Evolutionary conservation across 495 filamentous ascomycete genomes (phyloP), one percentile per base, ranked within the genome.

Genomic region (Monascus purpureus): DNA sequence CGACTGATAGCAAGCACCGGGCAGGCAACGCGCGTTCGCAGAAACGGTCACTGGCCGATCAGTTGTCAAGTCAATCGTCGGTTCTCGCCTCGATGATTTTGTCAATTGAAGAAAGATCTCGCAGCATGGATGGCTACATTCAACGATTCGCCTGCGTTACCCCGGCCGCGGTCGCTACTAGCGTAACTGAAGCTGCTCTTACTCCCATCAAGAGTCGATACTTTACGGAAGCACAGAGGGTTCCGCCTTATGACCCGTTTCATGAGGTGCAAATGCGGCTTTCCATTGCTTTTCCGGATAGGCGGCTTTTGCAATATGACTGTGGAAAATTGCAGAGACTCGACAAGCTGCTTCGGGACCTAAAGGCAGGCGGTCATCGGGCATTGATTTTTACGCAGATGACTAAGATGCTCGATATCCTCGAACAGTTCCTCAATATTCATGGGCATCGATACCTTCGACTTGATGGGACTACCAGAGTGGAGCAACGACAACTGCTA

Each of bases 361-460:
- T 96, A 1, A 86, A 95, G 55, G 73, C 81, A 5, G 84, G 83
- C 32, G 84, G 86, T 11, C 90, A 95, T 47, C 82, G 92, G 4
- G 88, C 84, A 3, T 61, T 99, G 18, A 96, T 99, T 52, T 99
- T 99, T 59, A 96, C 92, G 1, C 92, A 99, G 46, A 99, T 99
- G 92, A 96, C 92, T 16, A 93, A 88, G 50, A 90, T 96, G 41
- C 75, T 99, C 4, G 87, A 99, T 55, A 90, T 99, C 37, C 70
- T 99, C 12, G 92, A 99, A 45, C 86, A 87, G 36, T 99, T 96
- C 49, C 73, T 99, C 47, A 96, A 95, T 52, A 95, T 99, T 36
- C 90, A 96, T 46, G 86, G 86, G 1, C 82, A 96, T 53, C 90
- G 88, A 17, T 99, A 99, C 56, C 72, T 93, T 3, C 84, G 92